phyloP scores from a whole-genome alignment of 352 stramenopile species.

The Phytophthora rubi region DNA sequence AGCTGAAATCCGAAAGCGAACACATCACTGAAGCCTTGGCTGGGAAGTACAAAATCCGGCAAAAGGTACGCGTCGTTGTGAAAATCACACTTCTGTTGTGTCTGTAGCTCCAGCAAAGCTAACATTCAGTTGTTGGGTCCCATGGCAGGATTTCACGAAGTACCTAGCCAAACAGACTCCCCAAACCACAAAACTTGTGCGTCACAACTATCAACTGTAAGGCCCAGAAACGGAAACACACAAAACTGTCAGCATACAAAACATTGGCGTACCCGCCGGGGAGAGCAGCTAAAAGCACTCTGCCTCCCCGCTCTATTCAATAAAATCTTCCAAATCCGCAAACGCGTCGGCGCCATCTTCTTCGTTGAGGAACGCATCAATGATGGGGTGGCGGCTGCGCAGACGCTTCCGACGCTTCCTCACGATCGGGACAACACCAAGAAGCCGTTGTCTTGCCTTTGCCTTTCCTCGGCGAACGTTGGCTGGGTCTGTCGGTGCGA shows the following conservation, averaged over 20 bases:
- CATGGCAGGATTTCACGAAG: constrained; percentile 48
- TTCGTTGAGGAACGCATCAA: constrained; percentile 79
- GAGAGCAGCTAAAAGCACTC: constrained; percentile 2
- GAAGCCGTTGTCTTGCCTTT: constrained; percentile 43
- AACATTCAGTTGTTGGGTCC: neutral
- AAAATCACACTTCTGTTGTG: neutral
- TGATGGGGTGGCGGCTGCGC: constrained; percentile 73
- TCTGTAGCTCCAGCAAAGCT: neutral
- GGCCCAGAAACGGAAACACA: constrained; percentile 15
- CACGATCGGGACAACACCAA: constrained; percentile 65
- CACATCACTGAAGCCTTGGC: constrained; percentile 38
- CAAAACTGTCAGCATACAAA: constrained; percentile 17
- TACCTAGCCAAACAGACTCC: constrained; percentile 49
- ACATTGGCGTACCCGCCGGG: constrained; percentile 1
- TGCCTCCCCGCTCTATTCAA: constrained; percentile 49
- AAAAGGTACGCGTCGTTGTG: constrained; percentile 40
- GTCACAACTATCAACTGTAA: constrained; percentile 49
- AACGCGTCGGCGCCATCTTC: constrained; percentile 74
- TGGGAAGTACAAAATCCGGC: constrained; percentile 53
- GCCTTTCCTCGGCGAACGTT: constrained; percentile 13
- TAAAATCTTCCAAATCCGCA: constrained; percentile 81
- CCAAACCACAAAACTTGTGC: constrained; percentile 39
- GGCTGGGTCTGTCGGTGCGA: constrained; percentile 30
- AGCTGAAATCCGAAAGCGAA: constrained; percentile 41
- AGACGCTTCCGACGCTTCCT: constrained; percentile 59